These are phyloP conservation scores for Verbena officinalis DNA, from an alignment of 257 asterid genomes.

Conservation along the genomic window DNA sequence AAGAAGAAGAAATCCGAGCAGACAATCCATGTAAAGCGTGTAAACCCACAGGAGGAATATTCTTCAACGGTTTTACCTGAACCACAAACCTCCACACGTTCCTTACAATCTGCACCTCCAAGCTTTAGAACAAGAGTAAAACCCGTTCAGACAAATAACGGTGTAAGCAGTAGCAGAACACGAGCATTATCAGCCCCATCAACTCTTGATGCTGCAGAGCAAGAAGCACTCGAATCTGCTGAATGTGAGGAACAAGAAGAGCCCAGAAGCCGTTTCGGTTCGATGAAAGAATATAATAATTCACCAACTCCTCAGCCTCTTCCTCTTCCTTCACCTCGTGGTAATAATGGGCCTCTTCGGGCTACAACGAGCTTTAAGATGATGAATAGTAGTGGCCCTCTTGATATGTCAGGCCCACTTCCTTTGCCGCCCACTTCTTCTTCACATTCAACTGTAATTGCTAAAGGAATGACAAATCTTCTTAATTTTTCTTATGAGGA, in stretches of 20 bases:
- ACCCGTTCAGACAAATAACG: conserved; percentile 44
- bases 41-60: conserved; percentile 59
- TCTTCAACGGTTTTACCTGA: conserved; percentile 79
- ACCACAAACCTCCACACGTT: conserved; percentile 61
- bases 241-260: conserved; percentile 77
- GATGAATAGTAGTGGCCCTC: conserved; percentile 60
- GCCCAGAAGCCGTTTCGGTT: conserved; percentile 58
- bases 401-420: conserved; percentile 78
- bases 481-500: conserved; percentile 71
- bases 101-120: conserved; percentile 90
- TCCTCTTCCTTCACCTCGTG: conserved; percentile 84
- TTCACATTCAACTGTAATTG: conserved; percentile 45
- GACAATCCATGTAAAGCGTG: conserved; percentile 43
- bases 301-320: conserved; percentile 88
- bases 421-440: conserved; percentile 75
- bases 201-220: conserved; percentile 66
- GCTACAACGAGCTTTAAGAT: conserved; percentile 71
- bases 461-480: conserved; percentile 51
- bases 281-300: conserved; percentile 64
- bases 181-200: conserved; percentile 86
- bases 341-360: conserved; percentile 49
- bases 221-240: conserved; percentile 49
- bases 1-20: conserved; percentile 75
- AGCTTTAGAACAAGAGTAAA: conserved; percentile 76
- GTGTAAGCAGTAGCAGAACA: conserved; percentile 45